These are phyloP conservation scores for Echinosphaeria canescens DNA, from an alignment of 2,329 filamentous ascomycete species.

Conservation along the genomic window DNA sequence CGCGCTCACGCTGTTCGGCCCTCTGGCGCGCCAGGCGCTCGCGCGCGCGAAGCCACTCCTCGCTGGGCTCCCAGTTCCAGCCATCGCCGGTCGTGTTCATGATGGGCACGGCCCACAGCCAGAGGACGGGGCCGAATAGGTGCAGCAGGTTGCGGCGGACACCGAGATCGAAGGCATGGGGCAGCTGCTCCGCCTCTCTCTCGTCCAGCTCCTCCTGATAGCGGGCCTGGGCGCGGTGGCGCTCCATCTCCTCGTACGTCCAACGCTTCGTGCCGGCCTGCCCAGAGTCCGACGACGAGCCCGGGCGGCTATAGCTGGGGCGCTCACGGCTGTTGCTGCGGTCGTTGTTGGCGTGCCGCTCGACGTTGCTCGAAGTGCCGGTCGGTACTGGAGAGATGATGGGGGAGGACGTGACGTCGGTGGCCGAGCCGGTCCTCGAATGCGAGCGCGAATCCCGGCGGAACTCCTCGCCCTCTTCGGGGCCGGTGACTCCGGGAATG, in stretches of 20 bases:
- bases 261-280: constrained; percentile 18
- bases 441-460: constrained; percentile 2
- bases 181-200: constrained; percentile 67
- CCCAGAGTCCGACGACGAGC: constrained; percentile 4
- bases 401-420: constrained; percentile 6
- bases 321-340: constrained; percentile 1
- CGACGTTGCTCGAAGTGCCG: too few species aligned
- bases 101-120: constrained; percentile 63
- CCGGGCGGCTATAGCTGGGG: constrained; percentile 2
- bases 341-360: too few species aligned
- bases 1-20: constrained; percentile 36
- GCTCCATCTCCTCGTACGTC: constrained; percentile 32
- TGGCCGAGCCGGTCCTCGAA: constrained; percentile 1
- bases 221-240: constrained; percentile 26
- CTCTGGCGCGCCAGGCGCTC: constrained; percentile 37
- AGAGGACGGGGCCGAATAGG: constrained; percentile 54
- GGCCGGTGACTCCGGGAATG: constrained; percentile 56
- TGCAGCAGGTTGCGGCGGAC: constrained; percentile 59
- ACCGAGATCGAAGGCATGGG: constrained; percentile 85
- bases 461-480: constrained; percentile 55
- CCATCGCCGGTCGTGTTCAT: constrained; percentile 79
- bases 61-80: constrained; percentile 81
- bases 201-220: constrained; percentile 70
- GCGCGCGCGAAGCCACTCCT: constrained; percentile 52
- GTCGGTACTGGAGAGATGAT: too few species aligned